Percentiles rank a stretch among this genome's conserved stretches.
These are phyloP conservation scores for Dactylellina cionopaga DNA, from an alignment of 2,329 filamentous ascomycete species.

Conservation along the genomic window DNA sequence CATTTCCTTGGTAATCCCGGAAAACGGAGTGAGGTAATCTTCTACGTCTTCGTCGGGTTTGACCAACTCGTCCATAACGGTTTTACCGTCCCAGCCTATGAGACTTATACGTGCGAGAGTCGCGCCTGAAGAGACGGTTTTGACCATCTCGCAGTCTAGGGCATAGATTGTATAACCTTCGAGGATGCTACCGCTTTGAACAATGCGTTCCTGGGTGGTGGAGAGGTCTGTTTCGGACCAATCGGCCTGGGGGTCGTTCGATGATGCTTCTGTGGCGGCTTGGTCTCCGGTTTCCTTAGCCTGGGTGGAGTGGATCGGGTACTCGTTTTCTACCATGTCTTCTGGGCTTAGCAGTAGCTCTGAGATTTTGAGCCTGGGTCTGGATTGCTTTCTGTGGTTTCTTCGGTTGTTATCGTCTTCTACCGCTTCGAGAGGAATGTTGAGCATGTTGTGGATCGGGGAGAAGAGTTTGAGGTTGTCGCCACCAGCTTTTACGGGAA, in stretches of 20 bases:
- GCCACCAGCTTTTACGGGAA: slow-evolving; percentile 87
- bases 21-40: slow-evolving; percentile 91
- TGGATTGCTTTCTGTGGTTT: slow-evolving; percentile 59
- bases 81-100: slow-evolving; percentile 82
- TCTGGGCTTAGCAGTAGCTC: slow-evolving; percentile 77
- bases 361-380: slow-evolving; percentile 67
- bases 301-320: slow-evolving; percentile 79
- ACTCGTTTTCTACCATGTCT: slow-evolving; percentile 84
- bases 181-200: slow-evolving; percentile 83
- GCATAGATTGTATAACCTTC: slow-evolving; percentile 81
- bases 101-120: slow-evolving; percentile 90
- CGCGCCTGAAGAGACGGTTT: slow-evolving; percentile 76
- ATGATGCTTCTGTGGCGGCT: slow-evolving; percentile 60
- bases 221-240: slow-evolving; percentile 84
- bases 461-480: slow-evolving; percentile 71
- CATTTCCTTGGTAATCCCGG: slow-evolving; percentile 89
- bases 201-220: slow-evolving; percentile 72
- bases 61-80: slow-evolving; percentile 88
- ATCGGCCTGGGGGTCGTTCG: slow-evolving; percentile 68
- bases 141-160: slow-evolving; percentile 97
- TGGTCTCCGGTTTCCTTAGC: background rate
- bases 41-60: slow-evolving; percentile 87
- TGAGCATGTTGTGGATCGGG: slow-evolving; percentile 72
- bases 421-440: slow-evolving; percentile 85
- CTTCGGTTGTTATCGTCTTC: slow-evolving; percentile 71